Conservation (phyloP, 1,284 basidiomycete genomes). For the Rhodotorula sp. region DNA sequence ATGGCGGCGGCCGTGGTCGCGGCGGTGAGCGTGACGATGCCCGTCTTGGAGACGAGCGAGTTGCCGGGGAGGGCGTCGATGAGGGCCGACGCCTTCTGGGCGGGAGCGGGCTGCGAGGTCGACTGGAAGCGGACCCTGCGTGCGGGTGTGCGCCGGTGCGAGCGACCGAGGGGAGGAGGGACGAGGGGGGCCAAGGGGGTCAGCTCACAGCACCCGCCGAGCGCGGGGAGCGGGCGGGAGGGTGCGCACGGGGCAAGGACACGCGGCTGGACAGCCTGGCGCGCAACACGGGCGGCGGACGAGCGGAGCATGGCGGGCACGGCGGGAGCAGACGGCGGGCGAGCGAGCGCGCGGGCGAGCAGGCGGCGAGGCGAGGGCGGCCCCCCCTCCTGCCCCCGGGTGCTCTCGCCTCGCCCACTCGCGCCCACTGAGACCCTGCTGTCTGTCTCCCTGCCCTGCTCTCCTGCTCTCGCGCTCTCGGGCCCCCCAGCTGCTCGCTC, state of each 20-base stretch:
- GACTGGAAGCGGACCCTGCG: conserved; percentile 39
- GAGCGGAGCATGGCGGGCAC: conserved; percentile 21
- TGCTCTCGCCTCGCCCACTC: not conserved
- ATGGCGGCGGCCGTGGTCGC: conserved; percentile 89
- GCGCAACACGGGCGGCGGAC: conserved; percentile 24
- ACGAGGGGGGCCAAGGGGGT: not conserved
- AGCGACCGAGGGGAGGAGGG: not conserved
- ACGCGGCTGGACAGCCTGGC: conserved; percentile 32
- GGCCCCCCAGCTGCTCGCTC: not conserved
- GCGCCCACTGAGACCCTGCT: not conserved
- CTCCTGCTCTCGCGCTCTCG: not conserved
- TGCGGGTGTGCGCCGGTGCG: not conserved
- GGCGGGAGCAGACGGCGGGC: not conserved
- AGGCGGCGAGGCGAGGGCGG: no score
- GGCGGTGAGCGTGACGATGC: conserved; percentile 85
- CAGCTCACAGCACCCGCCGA: not conserved
- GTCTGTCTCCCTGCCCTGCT: not conserved
- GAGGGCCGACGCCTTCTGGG: conserved; percentile 85
- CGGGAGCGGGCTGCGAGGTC: conserved; percentile 56
- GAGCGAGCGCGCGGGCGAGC: not conserved
- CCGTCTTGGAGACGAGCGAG: conserved; percentile 88
- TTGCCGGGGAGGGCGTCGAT: conserved; percentile 90
- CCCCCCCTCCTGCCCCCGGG: not conserved
- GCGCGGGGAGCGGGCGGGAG: not conserved
- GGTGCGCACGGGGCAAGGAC: conserved; percentile 23